phyloP scores from a whole-genome alignment of 2,329 filamentous ascomycete genomes.

The Penicillium sp. region DNA sequence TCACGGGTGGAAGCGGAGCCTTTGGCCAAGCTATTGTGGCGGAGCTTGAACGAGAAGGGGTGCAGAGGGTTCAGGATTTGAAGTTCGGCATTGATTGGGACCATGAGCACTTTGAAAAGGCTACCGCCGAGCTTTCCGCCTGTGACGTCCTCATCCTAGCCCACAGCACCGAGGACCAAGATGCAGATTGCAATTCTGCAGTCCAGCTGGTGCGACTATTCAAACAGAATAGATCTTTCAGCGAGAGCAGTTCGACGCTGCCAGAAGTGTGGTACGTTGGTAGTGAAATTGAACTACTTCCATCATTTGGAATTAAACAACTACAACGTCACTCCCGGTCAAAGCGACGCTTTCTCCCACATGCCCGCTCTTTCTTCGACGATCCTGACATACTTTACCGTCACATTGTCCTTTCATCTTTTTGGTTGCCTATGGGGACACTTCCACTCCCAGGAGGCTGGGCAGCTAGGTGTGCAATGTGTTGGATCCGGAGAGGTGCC shows the following conservation, averaged over 20 bases:
- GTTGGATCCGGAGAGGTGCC: constrained; percentile 16
- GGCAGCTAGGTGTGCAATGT: constrained; percentile 11
- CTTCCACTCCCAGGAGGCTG: constrained; percentile 9
- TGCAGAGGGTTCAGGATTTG: constrained; percentile 4
- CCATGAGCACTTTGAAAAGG: constrained; percentile 3
- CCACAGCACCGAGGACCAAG: constrained; percentile 8
- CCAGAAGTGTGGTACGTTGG: constrained; percentile 17
- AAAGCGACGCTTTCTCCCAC: constrained; percentile 11
- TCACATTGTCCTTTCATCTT: constrained; percentile 13
- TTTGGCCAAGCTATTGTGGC: constrained; percentile 10
- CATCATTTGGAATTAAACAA: constrained; percentile 2
- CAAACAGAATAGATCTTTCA: background rate
- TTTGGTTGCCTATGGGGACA: constrained; percentile 5
- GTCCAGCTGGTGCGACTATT: constrained; percentile 8
- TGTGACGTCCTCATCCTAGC: constrained; percentile 15
- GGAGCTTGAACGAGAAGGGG: constrained; percentile 10
- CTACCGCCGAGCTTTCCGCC: background rate
- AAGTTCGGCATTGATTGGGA: constrained; percentile 11
- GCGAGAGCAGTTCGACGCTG: constrained; percentile 1
- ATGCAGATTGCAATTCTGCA: constrained; percentile 9
- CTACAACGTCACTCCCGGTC: constrained; percentile 8
- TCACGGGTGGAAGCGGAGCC: constrained; percentile 11
- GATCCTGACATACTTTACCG: constrained; percentile 11
- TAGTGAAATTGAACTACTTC: constrained; percentile 11
- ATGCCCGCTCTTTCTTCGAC: constrained; percentile 14